Evolutionary conservation across 139 green algal genomes (phyloP), one percentile per base, ranked within the genome.

Genomic region (Coelastrella sp.): DNA sequence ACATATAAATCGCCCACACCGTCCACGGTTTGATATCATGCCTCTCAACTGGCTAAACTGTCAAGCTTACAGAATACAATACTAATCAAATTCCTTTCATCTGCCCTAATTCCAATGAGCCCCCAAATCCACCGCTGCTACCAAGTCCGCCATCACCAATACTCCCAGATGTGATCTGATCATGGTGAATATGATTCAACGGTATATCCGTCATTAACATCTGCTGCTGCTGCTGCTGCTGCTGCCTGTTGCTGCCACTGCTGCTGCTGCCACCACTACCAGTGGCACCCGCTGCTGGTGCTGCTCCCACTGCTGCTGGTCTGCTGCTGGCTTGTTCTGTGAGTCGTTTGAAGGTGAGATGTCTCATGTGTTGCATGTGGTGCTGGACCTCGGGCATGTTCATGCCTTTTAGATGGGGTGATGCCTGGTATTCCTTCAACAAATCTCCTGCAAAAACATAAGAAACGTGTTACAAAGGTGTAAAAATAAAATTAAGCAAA

Each of bases 341-440:
- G 27, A 95, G 93, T 4, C 92, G 87, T 84, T 92, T 92, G 87
- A 95, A 95, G 9, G 93, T 95, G 65, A 93, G 89, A 87, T 95
- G 93, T 6, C 92, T 75, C 73, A 95, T 87, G 75, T 94, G 89
- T 66, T 87, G 91, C 90, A 95, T 94, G 87, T 94, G 90, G 19
- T 89, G 89, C 84, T 92, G 87, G 76, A 92, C 76, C 87, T 92
- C 90, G 7, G 91, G 85, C 90, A 94, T 91, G 59, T 61, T 89
- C 86, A 87, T 85, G 72, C 83, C 84, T 7, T 60, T 60, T 17
- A 93, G 80, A 3, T 82, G 84, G 4, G 92, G 90, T 17, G 92
- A 89, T 20, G 87, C 68, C 61, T 89, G 86, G 89, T 93, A 88
- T 75, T 93, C 92, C 20, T 74, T 59, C 17, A 93, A 60, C 70